These are phyloP conservation scores for Eucalyptus cloeziana DNA, from an alignment of 345 rosid species.

Conservation along the genomic window DNA sequence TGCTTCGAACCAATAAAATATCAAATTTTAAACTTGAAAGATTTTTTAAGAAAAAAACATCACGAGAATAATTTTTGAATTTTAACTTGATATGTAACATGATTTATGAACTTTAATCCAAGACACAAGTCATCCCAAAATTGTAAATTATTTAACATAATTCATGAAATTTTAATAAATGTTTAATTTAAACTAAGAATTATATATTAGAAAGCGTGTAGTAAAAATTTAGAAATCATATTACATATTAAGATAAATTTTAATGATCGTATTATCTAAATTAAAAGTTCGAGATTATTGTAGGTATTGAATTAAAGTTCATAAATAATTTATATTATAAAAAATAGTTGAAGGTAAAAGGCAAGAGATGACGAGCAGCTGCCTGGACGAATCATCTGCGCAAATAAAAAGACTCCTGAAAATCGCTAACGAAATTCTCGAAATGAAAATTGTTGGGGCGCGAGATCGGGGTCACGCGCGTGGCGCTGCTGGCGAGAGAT, in stretches of 20 bases:
- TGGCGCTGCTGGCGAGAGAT: not conserved
- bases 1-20: rapidly evolving
- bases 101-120: too few relatives aligned
- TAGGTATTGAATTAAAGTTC: rapidly evolving
- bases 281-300: rapidly evolving
- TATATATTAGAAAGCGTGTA: too few relatives aligned
- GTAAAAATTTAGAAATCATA: rapidly evolving
- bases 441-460: not conserved
- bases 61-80: rapidly evolving
- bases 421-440: not conserved
- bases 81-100: too few relatives aligned
- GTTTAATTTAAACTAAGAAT: rapidly evolving
- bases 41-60: too few relatives aligned
- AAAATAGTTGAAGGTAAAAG: not conserved
- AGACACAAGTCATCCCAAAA: too few relatives aligned
- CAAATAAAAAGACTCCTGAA: not conserved
- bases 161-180: rapidly evolving
- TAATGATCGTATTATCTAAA: too few relatives aligned
- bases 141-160: rapidly evolving
- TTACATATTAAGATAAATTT: not conserved
- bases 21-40: not conserved
- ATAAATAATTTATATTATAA: too few relatives aligned
- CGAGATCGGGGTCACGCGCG: too few relatives aligned
- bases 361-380: not conserved
- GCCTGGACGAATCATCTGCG: not conserved